Percentiles rank a stretch among this genome's conserved stretches.
Conservation (phyloP, 23 red algal species). For the Gracilaria gracilis region DNA sequence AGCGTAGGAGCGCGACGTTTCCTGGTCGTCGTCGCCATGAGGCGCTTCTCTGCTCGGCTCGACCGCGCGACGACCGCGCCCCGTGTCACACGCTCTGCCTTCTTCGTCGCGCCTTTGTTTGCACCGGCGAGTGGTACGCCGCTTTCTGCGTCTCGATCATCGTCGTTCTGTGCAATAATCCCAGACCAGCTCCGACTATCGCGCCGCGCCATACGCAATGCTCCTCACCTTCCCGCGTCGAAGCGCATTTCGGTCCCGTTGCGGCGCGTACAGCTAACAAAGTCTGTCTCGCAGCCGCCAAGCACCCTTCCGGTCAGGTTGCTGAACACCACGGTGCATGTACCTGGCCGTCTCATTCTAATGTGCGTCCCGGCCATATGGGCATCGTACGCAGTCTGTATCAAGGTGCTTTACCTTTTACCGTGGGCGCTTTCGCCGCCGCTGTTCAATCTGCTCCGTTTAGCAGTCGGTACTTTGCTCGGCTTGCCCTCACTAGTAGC, state of each 20-base stretch:
- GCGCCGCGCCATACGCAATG: neutral
- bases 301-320: conserved; percentile 24
- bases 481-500: conserved; percentile 19
- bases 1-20: too few species aligned
- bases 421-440: conserved; percentile 46
- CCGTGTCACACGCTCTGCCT: neutral
- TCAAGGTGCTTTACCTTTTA: conserved; percentile 46
- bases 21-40: neutral
- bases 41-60: neutral
- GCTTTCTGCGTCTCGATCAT: neutral
- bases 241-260: neutral
- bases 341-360: conserved; percentile 41
- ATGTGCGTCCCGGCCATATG: conserved; percentile 45
- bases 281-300: neutral
- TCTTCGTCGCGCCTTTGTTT: neutral
- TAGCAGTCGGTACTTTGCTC: conserved; percentile 23
- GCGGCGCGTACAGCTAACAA: neutral
- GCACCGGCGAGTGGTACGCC: neutral
- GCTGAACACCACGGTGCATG: conserved; percentile 21
- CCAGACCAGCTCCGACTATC: neutral
- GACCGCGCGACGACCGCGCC: neutral
- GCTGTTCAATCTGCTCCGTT: conserved; percentile 59
- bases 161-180: neutral
- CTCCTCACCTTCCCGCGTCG: neutral
- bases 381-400: conserved; percentile 44